phyloP scores from a whole-genome alignment of 345 rosid species.

The Brassica nigra region DNA sequence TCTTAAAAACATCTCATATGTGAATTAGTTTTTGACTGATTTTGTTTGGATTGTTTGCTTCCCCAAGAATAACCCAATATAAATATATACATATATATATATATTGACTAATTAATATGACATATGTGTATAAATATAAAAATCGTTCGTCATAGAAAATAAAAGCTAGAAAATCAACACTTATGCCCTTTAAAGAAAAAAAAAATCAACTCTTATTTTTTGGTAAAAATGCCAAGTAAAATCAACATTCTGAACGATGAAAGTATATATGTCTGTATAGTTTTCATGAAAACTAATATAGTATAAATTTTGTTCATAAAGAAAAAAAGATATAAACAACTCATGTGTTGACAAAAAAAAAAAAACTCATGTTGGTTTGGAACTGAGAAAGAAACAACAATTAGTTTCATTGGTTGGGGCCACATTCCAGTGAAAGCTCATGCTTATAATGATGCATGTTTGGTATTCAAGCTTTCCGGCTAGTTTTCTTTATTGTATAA shows the following conservation, averaged over 20 bases:
- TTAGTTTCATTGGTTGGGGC: conserved; percentile 27
- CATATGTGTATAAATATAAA: neutral
- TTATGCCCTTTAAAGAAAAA: no score
- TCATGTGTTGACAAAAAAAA: neutral
- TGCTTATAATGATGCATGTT: conserved; percentile 37
- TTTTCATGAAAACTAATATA: neutral
- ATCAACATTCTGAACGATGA: neutral
- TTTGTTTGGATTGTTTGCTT: neutral
- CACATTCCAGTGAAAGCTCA: conserved; percentile 22
- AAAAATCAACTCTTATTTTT: no score
- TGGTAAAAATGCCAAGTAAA: neutral
- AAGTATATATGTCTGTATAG: neutral
- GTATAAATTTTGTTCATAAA: neutral
- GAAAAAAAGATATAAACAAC: neutral
- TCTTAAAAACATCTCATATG: neutral
- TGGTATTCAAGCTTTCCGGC: conserved; percentile 40
- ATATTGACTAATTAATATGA: neutral
- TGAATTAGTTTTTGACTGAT: neutral
- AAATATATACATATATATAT: neutral
- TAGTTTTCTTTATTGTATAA: conserved; percentile 22
- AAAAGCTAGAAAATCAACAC: neutral
- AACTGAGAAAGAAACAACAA: conserved; percentile 2
- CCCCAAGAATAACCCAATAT: neutral
- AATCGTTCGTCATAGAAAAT: neutral
- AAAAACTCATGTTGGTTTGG: conserved; percentile 23